Percentiles rank a stretch among this genome's conserved stretches.
Evolutionary conservation across 1,284 basidiomycete species (phyloP).

Genomic region (Mycena sp.): DNA sequence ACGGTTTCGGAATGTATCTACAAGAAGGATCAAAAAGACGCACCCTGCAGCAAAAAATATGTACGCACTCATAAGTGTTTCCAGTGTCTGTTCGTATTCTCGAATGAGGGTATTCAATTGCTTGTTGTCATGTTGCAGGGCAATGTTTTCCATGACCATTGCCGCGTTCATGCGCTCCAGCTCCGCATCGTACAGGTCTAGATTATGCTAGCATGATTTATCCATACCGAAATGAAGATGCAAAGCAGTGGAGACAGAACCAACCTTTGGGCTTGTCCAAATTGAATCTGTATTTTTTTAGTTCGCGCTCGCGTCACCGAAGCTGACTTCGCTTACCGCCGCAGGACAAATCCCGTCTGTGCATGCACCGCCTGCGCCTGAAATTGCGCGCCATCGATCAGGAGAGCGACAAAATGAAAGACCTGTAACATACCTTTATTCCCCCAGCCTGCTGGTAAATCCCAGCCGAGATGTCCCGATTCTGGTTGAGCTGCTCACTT

Average conservation of each 20-base stretch:
- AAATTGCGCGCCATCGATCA: slow-evolving; percentile 9
- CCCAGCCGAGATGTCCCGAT: slow-evolving; percentile 67
- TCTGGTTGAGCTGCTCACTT: slow-evolving; percentile 85
- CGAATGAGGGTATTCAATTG: slow-evolving; percentile 91
- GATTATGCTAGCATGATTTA: slow-evolving; percentile 10
- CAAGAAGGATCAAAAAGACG: background rate
- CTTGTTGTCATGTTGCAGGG: slow-evolving; percentile 93
- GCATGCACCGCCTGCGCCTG: slow-evolving; percentile 74
- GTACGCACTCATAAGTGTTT: slow-evolving; percentile 86
- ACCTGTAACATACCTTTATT: slow-evolving; percentile 73
- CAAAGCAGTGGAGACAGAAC: slow-evolving; percentile 7
- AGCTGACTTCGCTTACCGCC: slow-evolving; percentile 61
- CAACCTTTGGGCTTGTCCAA: slow-evolving; percentile 89
- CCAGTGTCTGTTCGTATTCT: slow-evolving; percentile 96
- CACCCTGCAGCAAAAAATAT: slow-evolving; percentile 9
- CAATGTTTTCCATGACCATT: slow-evolving; percentile 88
- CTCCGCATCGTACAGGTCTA: slow-evolving; percentile 94
- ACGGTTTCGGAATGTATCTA: slow-evolving; percentile 80
- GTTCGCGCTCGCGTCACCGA: background rate
- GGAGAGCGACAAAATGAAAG: background rate
- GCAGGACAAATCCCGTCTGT: slow-evolving; percentile 91
- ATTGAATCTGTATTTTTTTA: slow-evolving; percentile 70
- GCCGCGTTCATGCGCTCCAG: slow-evolving; percentile 90
- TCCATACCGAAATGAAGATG: slow-evolving; percentile 5
- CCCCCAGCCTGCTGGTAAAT: slow-evolving; percentile 75